Evolutionary conservation across 306 rosid genomes (phyloP).

Genomic region (Inga laurina): DNA sequence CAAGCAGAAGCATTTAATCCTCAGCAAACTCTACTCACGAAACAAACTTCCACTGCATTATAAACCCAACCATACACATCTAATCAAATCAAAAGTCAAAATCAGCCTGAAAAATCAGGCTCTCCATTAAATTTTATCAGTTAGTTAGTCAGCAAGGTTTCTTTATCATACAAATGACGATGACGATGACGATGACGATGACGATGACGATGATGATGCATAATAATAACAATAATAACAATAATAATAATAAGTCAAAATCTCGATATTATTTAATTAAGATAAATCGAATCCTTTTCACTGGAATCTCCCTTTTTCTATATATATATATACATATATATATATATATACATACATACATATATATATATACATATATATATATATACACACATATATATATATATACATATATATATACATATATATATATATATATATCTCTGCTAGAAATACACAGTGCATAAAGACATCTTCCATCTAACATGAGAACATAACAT

Average conservation of each 20-base stretch:
- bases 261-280: background rate
- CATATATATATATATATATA: no score
- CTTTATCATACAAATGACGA: background rate
- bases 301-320: background rate
- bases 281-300: background rate
- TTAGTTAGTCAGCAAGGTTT: background rate
- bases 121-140: background rate
- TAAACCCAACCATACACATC: background rate
- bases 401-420: no score
- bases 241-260: no score
- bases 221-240: no score
- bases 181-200: no score
- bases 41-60: background rate
- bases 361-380: no score
- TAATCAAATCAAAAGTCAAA: background rate
- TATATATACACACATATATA: no score
- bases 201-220: no score
- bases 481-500: background rate
- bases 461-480: background rate
- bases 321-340: no score
- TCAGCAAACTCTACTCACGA: no score
- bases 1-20: background rate
- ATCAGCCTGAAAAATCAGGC: background rate
- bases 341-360: no score
- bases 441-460: background rate